Base-by-base conservation (phyloP, 257 asterid genomes). In the Scutellaria galericulata region DNA sequence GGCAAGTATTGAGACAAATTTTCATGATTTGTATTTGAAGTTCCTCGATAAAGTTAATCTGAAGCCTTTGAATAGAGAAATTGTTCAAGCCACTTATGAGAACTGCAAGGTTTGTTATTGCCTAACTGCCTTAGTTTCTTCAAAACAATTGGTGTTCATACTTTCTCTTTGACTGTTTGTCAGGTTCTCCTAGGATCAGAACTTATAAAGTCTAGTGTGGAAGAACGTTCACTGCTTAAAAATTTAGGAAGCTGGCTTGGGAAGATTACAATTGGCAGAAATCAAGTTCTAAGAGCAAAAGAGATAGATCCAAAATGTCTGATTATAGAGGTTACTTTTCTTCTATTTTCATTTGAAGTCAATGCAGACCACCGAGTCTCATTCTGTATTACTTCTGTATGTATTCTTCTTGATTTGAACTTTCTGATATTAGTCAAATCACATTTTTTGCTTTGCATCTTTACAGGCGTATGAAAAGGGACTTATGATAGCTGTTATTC, bases 211-310 rank as follows among this genome's bases (percentile, higher is more conserved):
- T 88, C 98, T 53, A 92, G 96, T 66, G 86, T 88, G 14, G 99
- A 95, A 78, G 99, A 95, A 82, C 98, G 99, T 53, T 95, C 99
- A 6, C 69, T 92, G 84, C 93, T 95, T 70, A 95, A 92, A 84
- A 92, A 90, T 80, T 84, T 95, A 56, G 98, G 98, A 77, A 92
- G 97, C 88, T 95, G 99, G 99, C 92, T 95, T 79, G 99, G 99
- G 76, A 95, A 95, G 83, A 85, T 95, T 61, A 95, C 99, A 62
- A 95, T 95, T 71, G 99, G 99, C 76, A 92, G 79, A 82, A 95
- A 95, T 85, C 92, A 87, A 74, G 97, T 92, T 66, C 84, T 95
- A 73, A 82, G 96, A 83, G 99, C 94, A 31, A 86, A 91, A 3
- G 98, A 92, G 82, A 90, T 95, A 48, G 97, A 95, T 81, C 99